Base-by-base conservation (phyloP, 2,329 filamentous ascomycete species). In the Fusarium caatingaense region DNA sequence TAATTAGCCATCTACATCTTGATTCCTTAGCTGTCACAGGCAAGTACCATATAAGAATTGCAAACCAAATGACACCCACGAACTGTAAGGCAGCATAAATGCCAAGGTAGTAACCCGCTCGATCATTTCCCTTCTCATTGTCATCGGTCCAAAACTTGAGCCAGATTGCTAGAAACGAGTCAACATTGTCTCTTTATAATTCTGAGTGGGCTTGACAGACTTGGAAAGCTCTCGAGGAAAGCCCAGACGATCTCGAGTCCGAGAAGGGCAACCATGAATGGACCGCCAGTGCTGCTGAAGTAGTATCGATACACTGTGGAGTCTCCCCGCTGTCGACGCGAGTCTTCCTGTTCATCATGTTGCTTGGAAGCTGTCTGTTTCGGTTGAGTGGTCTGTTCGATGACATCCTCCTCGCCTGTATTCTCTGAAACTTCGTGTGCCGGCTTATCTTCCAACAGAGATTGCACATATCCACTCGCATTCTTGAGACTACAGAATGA, bases 141-240 rank as follows among this genome's bases (percentile, higher is more conserved):
- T 74, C 69, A 23, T 76, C 72, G 1, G 71, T 64, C 77, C 76
- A 78, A 6, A 77, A 73, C 10, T 76, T 75, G 25, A 79, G 69
- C 77, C 77, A 79, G n/a, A 79, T 69, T 45, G 71, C 76, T 77
- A 48, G 9, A 27, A 10, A n/a, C 4, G 7, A 23, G 49, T 50
- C 11, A 55, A n/a, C 11, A 8, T 44, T 16, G 5, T 10, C 20
- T 7, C 4, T 3, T 1, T 8, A 20, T 27, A 8, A 6, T 6
- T 5, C 15, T 2, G 10, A 10, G 6, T 20, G 12, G 8, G 11
- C 2, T n/a, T 21, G 15, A 69, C 76, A 51, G 27, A 77, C 77
- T 74, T 6, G 77, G 76, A 34, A 79, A 76, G 28, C 72, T 76
- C 20, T 74, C 73, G 1, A 77, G 60, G 37, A 77, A 76, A 11